phyloP scores from a whole-genome alignment of 2,329 filamentous ascomycete genomes.

The Ceratocystis cacaofunesta region DNA sequence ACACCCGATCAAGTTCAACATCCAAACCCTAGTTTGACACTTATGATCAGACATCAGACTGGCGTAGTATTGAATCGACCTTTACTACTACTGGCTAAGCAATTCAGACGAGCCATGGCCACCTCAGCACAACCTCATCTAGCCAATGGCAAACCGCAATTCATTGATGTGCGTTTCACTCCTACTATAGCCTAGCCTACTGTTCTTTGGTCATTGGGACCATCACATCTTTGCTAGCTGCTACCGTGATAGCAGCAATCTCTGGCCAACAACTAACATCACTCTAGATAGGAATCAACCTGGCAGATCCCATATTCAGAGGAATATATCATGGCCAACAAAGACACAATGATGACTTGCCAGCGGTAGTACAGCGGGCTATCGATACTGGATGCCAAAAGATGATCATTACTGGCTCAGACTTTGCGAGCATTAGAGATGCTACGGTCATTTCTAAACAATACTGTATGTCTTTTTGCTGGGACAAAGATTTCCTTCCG shows the following conservation, averaged over 20 bases:
- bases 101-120: not conserved
- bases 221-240: too few species aligned
- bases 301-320: slow-evolving; percentile 80
- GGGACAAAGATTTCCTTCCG: not conserved
- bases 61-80: not conserved
- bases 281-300: slow-evolving; percentile 73
- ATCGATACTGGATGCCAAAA: slow-evolving; percentile 67
- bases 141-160: slow-evolving; percentile 29
- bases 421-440: slow-evolving; percentile 60
- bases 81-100: not conserved
- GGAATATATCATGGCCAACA: slow-evolving; percentile 72
- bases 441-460: slow-evolving; percentile 59
- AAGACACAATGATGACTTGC: slow-evolving; percentile 56
- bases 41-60: not conserved
- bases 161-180: slow-evolving; percentile 41
- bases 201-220: too few species aligned
- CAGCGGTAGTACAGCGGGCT: slow-evolving; percentile 64
- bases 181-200: not conserved
- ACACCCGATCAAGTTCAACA: not conserved
- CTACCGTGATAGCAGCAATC: too few species aligned
- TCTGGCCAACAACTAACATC: not conserved
- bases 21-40: not conserved
- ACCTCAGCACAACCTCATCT: slow-evolving; percentile 5
- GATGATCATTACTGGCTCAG: slow-evolving; percentile 86
- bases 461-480: slow-evolving; percentile 40